Base-by-base conservation (phyloP, 73 alveolate species). In the Paramecium tetraurelia region DNA sequence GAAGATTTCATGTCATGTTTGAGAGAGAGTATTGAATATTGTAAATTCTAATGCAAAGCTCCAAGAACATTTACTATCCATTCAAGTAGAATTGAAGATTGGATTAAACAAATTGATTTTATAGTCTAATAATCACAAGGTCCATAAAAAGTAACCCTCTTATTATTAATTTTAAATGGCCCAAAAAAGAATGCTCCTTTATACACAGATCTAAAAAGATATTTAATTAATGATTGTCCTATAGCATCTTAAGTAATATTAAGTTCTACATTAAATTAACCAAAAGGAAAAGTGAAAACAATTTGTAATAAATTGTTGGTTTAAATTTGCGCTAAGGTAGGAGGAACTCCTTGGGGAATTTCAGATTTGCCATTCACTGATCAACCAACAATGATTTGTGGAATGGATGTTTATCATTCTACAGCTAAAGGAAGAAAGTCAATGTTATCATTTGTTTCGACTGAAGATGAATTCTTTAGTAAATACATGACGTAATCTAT, bases 271-370 rank as follows among this genome's bases (percentile, higher is more conserved):
- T 53, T 94, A n/a, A 95, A 85, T 38, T 18, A 72, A 38, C 89
- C 86, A 48, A 31, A 22, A 22, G 85, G 48, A 7, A 69, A 69
- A 8, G 40, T 75, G 12, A 75, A 40, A 14, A 75, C 31, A 75
- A 21, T 75, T 9, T 75, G 63, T 89, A 85, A 95, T 69, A 94
- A 98, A 85, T 21, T 75, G 63, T 35, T 31, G 5, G 88, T 7
- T 96, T 99, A 20, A 96, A 97, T 58, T 92, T 95, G 85, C 76
- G 99, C 99, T 18, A 98, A 98, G 83, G 92, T 93, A 14, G 99
- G 99, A 63, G 99, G 99, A 38, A 95, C 93, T 53, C 99, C 99
- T 44, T 98, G 99, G 99, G 96, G 97, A 53, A 96, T 98, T 9
- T 96, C 94, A 63, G 94, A 72, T 85, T 85, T 98, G 33, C 99